phyloP scores from a whole-genome alignment of 2,329 filamentous ascomycete genomes.

The Chaetomiaceae sp. region DNA sequence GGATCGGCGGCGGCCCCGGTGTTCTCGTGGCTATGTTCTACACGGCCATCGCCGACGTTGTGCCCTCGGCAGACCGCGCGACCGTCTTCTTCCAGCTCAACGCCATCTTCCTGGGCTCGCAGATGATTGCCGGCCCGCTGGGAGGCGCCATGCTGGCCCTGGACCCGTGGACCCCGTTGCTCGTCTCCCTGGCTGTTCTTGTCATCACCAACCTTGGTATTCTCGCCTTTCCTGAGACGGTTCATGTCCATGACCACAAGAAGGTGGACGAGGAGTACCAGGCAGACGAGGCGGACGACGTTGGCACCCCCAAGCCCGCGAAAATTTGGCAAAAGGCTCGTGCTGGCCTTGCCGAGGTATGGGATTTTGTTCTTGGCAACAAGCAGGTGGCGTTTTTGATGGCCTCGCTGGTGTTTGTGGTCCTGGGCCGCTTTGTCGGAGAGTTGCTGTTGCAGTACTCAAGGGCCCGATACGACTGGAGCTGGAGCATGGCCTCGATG shows the following conservation, averaged over 20 bases:
- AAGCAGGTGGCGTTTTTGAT: slow-evolving; percentile 36
- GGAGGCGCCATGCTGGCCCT: slow-evolving; percentile 37
- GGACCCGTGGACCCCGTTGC: slow-evolving; percentile 38
- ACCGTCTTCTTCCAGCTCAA: slow-evolving; percentile 38
- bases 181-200: slow-evolving; percentile 32
- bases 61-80: slow-evolving; percentile 34
- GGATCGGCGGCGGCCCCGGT: slow-evolving; percentile 38
- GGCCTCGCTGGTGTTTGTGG: slow-evolving; percentile 32
- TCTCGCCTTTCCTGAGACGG: slow-evolving; percentile 40
- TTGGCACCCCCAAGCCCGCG: not conserved
- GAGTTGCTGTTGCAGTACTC: slow-evolving; percentile 48
- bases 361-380: slow-evolving; percentile 38
- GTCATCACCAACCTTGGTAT: slow-evolving; percentile 29
- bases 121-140: slow-evolving; percentile 37
- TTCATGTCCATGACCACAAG: slow-evolving; percentile 29
- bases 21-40: slow-evolving; percentile 41
- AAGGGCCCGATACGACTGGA: slow-evolving; percentile 46
- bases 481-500: slow-evolving; percentile 42
- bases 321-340: slow-evolving; percentile 26
- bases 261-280: not conserved
- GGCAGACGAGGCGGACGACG: slow-evolving; percentile 5
- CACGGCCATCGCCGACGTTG: slow-evolving; percentile 42
- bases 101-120: slow-evolving; percentile 35
- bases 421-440: slow-evolving; percentile 32
- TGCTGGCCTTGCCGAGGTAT: slow-evolving; percentile 33